Conservation (phyloP, 192 early-diverging fungal species). For the Funneliformis geosporum region DNA sequence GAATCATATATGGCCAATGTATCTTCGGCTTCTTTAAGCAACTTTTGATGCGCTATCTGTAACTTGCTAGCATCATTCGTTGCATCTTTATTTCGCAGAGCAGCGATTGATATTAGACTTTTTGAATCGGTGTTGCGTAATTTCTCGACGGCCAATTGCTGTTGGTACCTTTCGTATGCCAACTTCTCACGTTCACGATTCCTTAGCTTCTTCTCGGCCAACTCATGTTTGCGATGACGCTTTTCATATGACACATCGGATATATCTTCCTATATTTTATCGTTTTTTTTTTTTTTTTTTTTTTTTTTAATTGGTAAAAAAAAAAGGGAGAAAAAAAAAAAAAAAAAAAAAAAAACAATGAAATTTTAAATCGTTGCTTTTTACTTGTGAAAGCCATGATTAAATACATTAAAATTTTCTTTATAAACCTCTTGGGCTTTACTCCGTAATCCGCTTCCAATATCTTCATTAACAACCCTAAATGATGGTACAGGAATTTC, state of each 20-base stretch:
- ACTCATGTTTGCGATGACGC: slow-evolving; percentile 54
- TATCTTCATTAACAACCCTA: slow-evolving; percentile 11
- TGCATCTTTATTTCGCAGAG: slow-evolving; percentile 42
- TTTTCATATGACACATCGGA: slow-evolving; percentile 50
- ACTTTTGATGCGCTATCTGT: slow-evolving; percentile 35
- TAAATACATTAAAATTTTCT: not conserved
- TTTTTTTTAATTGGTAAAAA: no score
- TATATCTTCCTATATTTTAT: slow-evolving; percentile 25
- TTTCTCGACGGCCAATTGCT: slow-evolving; percentile 51
- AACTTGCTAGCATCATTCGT: slow-evolving; percentile 30
- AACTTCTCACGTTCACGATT: slow-evolving; percentile 59
- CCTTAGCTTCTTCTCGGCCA: slow-evolving; percentile 57
- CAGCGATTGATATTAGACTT: slow-evolving; percentile 44
- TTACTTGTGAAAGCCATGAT: not conserved
- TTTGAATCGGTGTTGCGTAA: slow-evolving; percentile 52
- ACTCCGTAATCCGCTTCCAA: slow-evolving; percentile 29
- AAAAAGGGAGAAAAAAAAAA: not conserved
- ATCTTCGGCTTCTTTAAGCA: slow-evolving; percentile 53
- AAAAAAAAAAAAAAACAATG: not conserved
- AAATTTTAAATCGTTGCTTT: not conserved
- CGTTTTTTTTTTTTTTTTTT: not conserved
- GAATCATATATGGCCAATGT: slow-evolving; percentile 47
- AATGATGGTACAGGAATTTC: slow-evolving; percentile 14
- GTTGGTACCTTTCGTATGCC: slow-evolving; percentile 56
- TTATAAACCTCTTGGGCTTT: slow-evolving; percentile 29